Evolutionary conservation across 371 early-diverging fungal genomes (phyloP).

Genomic region (Mucor irregularis): DNA sequence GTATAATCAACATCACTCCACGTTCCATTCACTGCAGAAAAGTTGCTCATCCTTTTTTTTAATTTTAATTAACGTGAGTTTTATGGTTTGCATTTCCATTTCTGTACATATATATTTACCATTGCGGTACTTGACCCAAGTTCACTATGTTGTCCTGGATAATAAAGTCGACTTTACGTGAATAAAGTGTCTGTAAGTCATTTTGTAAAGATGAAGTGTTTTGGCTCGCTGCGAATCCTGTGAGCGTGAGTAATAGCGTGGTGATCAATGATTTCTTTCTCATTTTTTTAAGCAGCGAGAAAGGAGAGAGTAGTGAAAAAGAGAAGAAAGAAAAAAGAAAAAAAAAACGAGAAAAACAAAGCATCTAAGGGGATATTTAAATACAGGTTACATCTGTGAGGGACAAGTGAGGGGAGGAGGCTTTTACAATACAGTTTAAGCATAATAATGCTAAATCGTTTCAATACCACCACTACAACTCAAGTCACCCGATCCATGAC

Average conservation of each 20-base stretch:
- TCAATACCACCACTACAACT: too few relatives aligned
- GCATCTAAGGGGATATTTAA: too few relatives aligned
- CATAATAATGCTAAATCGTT: too few relatives aligned
- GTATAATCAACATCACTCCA: slow-evolving; percentile 31
- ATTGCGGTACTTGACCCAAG: slow-evolving; percentile 2
- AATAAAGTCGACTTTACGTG: slow-evolving; percentile 16
- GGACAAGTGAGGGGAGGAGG: too few relatives aligned
- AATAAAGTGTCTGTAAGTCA: slow-evolving; percentile 15
- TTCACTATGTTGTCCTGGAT: slow-evolving; percentile 12
- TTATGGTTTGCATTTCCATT: not conserved
- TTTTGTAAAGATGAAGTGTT: not conserved
- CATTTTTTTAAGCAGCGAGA: too few relatives aligned
- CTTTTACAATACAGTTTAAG: too few relatives aligned
- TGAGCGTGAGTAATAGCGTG: not conserved
- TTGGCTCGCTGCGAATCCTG: not conserved
- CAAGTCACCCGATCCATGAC: too few relatives aligned
- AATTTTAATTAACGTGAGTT: not conserved
- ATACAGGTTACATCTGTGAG: too few relatives aligned
- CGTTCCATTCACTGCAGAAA: slow-evolving; percentile 13
- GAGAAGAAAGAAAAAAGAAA: not conserved
- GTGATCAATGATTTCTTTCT: too few relatives aligned
- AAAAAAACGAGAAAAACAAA: not conserved
- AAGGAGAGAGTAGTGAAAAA: too few relatives aligned
- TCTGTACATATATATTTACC: slow-evolving; percentile 3
- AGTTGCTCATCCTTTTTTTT: slow-evolving; percentile 8